Conservation (phyloP, 1,284 basidiomycete species). For the Ganoderma leucocontextum region DNA sequence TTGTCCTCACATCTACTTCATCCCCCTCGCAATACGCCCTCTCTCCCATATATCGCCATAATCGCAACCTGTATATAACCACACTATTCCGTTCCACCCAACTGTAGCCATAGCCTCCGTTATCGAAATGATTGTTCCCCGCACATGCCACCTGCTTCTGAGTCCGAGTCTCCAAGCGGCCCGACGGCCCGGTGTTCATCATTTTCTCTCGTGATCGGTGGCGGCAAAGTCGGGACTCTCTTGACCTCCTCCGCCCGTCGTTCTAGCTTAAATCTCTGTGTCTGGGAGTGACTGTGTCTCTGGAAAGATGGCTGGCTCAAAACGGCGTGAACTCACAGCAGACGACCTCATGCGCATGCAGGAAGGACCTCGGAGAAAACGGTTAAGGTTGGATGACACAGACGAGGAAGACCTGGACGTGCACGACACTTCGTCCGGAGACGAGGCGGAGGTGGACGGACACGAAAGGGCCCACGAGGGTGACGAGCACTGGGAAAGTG, state of each 20-base stretch:
- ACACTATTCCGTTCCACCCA: not conserved
- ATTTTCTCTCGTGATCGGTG: slow-evolving; percentile 5
- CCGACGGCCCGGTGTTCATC: slow-evolving; percentile 5
- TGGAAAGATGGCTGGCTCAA: slow-evolving; percentile 36
- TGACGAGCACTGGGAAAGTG: not conserved
- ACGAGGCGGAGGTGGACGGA: not conserved
- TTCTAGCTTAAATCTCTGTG: not conserved
- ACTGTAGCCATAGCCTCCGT: slow-evolving; percentile 13
- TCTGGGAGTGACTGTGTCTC: not conserved
- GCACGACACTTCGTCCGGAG: slow-evolving; percentile 21
- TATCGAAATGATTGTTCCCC: not conserved
- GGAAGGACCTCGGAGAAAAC: slow-evolving; percentile 44
- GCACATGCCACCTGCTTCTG: not conserved
- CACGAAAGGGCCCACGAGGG: slow-evolving; percentile 23
- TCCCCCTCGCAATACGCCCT: not conserved
- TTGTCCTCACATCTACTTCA: not conserved
- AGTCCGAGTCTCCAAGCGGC: not conserved
- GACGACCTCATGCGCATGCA: slow-evolving; percentile 50
- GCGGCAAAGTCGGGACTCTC: slow-evolving; percentile 21
- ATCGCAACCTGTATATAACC: not conserved
- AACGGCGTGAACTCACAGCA: slow-evolving; percentile 41
- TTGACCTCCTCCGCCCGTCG: slow-evolving; percentile 4
- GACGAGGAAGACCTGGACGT: slow-evolving; percentile 29
- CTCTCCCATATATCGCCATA: not conserved
- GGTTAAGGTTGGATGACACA: slow-evolving; percentile 29